These are phyloP conservation scores for Medicago arabica DNA, from an alignment of 306 rosid species.

Conservation along the genomic window DNA sequence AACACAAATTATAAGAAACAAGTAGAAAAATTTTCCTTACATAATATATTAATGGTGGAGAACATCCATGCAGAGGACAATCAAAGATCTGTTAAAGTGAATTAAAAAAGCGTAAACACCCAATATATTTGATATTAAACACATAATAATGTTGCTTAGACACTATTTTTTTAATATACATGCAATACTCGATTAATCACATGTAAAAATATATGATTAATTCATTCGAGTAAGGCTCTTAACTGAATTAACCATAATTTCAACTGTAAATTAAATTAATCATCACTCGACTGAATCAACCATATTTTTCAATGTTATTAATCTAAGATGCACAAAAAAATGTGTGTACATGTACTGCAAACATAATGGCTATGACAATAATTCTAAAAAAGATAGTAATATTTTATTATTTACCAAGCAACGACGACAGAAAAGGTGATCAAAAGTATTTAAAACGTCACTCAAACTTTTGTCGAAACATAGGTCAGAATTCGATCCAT, in stretches of 20 bases:
- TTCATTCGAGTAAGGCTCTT: no score
- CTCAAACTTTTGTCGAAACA: constrained; percentile 68
- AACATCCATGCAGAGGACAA: constrained; percentile 80
- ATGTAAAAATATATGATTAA: neutral
- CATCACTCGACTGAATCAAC: no score
- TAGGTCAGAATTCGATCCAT: constrained; percentile 49
- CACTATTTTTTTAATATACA: no score
- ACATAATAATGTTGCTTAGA: no score
- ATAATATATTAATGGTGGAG: constrained; percentile 63
- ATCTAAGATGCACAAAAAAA: neutral
- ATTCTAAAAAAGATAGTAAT: constrained; percentile 10
- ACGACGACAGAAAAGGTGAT: constrained; percentile 84
- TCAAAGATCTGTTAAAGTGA: constrained; percentile 63
- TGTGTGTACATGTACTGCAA: no score
- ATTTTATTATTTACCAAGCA: constrained; percentile 65
- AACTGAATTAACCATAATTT: no score
- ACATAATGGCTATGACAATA: neutral
- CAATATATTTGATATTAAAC: neutral
- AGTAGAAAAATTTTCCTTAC: constrained; percentile 55
- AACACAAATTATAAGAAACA: constrained; percentile 7
- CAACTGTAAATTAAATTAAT: no score
- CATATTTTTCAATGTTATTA: no score
- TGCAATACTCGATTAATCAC: neutral
- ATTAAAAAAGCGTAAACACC: constrained; percentile 32
- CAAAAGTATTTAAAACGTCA: constrained; percentile 66